These are phyloP conservation scores for Corynascus novoguineensis DNA, from an alignment of 495 filamentous ascomycete genomes.

Conservation along the genomic window DNA sequence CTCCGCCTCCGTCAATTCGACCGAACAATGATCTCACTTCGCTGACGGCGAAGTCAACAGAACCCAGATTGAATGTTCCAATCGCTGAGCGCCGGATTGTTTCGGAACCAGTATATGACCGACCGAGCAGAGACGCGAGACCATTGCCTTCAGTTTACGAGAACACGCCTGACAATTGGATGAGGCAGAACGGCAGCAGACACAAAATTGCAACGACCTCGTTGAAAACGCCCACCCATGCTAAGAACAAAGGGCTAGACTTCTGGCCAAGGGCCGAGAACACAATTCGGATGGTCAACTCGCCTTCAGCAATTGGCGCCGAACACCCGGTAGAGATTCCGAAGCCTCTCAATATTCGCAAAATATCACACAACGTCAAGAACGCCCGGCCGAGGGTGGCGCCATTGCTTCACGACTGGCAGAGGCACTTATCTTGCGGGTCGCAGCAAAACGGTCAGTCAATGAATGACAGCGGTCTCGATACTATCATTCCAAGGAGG, in stretches of 20 bases:
- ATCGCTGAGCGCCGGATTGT: constrained; percentile 30
- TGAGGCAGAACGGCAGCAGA: constrained; percentile 24
- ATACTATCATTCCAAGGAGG: constrained; percentile 30
- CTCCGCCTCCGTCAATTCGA: constrained; percentile 16
- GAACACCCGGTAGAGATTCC: constrained; percentile 15
- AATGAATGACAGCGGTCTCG: background rate
- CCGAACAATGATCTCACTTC: constrained; percentile 16
- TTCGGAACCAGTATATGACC: constrained; percentile 52
- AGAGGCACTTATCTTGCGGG: constrained; percentile 8
- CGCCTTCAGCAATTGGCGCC: constrained; percentile 25
- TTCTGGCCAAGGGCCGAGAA: constrained; percentile 34
- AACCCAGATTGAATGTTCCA: background rate
- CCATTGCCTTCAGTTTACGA: constrained; percentile 52
- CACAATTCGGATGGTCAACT: constrained; percentile 49
- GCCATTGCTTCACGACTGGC: background rate
- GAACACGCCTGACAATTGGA: constrained; percentile 29
- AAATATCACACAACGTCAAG: constrained; percentile 23
- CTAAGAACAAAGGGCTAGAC: constrained; percentile 32
- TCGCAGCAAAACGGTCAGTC: background rate
- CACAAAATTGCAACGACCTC: constrained; percentile 29
- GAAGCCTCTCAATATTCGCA: constrained; percentile 52
- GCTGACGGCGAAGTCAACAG: background rate
- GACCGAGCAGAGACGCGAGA: constrained; percentile 31
- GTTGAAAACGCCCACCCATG: constrained; percentile 28
- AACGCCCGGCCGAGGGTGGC: background rate